phyloP scores from a whole-genome alignment of 75 land plant genomes.

The Pinus albicaulis region DNA sequence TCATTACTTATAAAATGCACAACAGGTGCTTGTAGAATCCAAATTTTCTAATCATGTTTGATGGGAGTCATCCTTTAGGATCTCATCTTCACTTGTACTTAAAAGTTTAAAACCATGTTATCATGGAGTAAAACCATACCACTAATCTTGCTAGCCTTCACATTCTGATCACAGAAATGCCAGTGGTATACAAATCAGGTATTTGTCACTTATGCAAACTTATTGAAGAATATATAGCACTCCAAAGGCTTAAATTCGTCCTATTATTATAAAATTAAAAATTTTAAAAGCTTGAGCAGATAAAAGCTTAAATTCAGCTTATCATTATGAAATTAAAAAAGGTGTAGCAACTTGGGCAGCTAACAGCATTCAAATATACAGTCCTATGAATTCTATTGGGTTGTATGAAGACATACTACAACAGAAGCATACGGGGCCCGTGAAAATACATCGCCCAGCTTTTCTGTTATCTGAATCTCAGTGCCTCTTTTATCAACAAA shows the following conservation, averaged over 20 bases:
- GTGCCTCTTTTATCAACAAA: conserved; percentile 63
- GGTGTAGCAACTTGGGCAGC: background rate
- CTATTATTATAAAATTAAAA: background rate
- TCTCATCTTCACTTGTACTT: background rate
- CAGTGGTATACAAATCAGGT: background rate
- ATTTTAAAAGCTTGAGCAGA: too few species aligned
- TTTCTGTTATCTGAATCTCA: conserved; percentile 48
- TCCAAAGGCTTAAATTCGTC: background rate
- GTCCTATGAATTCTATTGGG: background rate
- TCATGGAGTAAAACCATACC: too few species aligned
- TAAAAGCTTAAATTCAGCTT: background rate
- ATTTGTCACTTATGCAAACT: too few species aligned
- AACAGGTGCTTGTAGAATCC: background rate
- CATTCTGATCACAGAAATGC: too few species aligned
- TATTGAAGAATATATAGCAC: background rate
- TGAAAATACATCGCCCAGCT: conserved; percentile 76
- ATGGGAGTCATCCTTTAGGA: background rate
- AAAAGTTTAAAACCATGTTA: too few species aligned
- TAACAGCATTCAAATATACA: background rate
- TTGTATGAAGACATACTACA: conserved; percentile 53
- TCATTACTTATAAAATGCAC: background rate
- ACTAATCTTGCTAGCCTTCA: too few species aligned
- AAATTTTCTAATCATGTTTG: background rate
- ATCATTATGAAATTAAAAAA: background rate
- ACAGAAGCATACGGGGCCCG: conserved; percentile 69